phyloP scores from a whole-genome alignment of 1,284 basidiomycete genomes.

The Calocybe gambosa region DNA sequence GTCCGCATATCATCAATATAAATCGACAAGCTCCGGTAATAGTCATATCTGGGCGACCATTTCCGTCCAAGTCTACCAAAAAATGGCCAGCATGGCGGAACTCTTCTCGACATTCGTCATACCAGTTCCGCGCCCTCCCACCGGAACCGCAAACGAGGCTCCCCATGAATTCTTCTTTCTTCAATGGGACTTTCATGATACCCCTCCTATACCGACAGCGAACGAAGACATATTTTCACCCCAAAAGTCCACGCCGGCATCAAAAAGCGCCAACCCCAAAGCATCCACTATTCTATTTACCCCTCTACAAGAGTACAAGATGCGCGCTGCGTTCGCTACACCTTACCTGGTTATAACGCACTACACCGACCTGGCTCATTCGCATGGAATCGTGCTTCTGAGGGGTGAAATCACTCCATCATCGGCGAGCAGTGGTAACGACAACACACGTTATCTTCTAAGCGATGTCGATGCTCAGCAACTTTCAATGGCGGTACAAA shows the following conservation, averaged over 20 bases:
- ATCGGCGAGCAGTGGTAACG: conserved; percentile 31
- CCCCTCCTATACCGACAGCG: conserved; percentile 46
- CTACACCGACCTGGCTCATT: conserved; percentile 83
- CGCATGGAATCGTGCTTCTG: conserved; percentile 82
- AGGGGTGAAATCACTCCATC: conserved; percentile 87
- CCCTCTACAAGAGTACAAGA: conserved; percentile 92
- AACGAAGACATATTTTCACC: conserved; percentile 36
- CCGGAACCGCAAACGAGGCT: conserved; percentile 30
- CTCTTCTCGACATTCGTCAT: conserved; percentile 75
- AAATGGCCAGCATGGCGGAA: conserved; percentile 58
- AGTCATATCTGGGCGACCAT: conserved; percentile 81
- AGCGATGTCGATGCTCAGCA: conserved; percentile 78
- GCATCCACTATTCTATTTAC: conserved; percentile 83
- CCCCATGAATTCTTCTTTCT: conserved; percentile 86
- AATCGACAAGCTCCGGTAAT: conserved; percentile 69
- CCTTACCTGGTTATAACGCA: conserved; percentile 89
- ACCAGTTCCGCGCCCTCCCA: conserved; percentile 56
- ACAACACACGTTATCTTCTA: conserved; percentile 48
- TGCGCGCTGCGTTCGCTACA: conserved; percentile 81
- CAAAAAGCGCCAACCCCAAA: conserved; percentile 36
- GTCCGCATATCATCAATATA: conserved; percentile 83
- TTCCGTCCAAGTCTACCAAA: conserved; percentile 65
- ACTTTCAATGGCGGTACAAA: conserved; percentile 72
- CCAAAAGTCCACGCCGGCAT: conserved; percentile 23
- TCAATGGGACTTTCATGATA: conserved; percentile 78